These are phyloP conservation scores for Irpex lacteus DNA, from an alignment of 1,284 basidiomycete species.

Conservation along the genomic window DNA sequence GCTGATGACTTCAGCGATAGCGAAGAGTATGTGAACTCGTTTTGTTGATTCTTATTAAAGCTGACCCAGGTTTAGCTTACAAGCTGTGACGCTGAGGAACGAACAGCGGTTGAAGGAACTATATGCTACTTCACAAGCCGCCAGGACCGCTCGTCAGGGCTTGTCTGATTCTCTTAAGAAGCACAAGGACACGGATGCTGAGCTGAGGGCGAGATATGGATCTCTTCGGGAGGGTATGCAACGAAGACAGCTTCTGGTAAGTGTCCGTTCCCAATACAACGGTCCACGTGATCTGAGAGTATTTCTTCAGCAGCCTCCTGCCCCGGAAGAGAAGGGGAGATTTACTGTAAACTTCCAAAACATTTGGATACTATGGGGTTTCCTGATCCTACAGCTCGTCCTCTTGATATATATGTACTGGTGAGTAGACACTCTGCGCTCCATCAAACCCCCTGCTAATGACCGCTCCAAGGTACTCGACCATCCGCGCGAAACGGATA, in stretches of 20 bases:
- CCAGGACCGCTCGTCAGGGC: conserved; percentile 45
- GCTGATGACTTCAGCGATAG: conserved; percentile 51
- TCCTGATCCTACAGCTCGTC: conserved; percentile 24
- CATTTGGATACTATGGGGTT: conserved; percentile 22
- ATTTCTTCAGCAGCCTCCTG: conserved; percentile 14
- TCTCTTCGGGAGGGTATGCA: conserved; percentile 36
- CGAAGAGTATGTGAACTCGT: conserved; percentile 41
- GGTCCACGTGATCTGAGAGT: neutral
- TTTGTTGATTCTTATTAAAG: conserved; percentile 15
- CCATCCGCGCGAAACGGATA: conserved; percentile 37
- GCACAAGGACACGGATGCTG: conserved; percentile 30
- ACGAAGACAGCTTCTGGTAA: conserved; percentile 33
- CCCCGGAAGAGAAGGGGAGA: conserved; percentile 10
- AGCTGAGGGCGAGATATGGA: conserved; percentile 34
- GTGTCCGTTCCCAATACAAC: conserved; percentile 12
- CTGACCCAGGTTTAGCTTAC: conserved; percentile 27
- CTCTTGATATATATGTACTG: conserved; percentile 26
- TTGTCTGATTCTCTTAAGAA: conserved; percentile 41
- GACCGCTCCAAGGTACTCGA: conserved; percentile 33
- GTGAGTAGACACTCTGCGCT: conserved; percentile 17
- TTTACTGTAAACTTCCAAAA: conserved; percentile 22
- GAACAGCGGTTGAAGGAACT: conserved; percentile 48
- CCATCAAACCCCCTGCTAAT: neutral
- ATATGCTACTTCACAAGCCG: conserved; percentile 49
- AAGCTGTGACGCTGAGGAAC: conserved; percentile 34